Conservation (phyloP, 1,139 yeast species). For the Kodamaea sp. region DNA sequence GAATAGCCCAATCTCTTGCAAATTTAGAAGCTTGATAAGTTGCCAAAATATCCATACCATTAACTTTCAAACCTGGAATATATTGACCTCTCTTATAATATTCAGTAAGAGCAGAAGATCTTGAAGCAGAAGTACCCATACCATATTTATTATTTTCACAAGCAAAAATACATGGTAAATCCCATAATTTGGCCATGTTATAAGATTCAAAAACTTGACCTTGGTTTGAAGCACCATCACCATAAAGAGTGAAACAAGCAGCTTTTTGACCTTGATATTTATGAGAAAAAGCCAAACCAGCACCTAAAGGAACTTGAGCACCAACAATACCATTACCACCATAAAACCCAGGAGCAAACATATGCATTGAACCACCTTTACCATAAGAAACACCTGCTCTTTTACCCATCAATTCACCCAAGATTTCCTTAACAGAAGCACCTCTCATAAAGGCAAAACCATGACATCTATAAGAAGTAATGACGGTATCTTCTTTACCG, state of each 20-base stretch:
- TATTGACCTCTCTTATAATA: constrained; percentile 99
- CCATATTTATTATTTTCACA: constrained; percentile 99
- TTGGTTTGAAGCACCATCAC: constrained; percentile 99
- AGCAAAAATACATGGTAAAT: constrained; percentile 88
- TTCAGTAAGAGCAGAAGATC: constrained; percentile 95
- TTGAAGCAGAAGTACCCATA: constrained; percentile 97
- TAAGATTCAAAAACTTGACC: constrained; percentile 97
- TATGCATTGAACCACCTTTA: constrained; percentile 99
- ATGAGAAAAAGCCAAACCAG: constrained; percentile 96
- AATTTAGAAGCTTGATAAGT: constrained; percentile 93
- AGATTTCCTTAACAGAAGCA: constrained; percentile 80
- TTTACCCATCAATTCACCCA: constrained; percentile 96
- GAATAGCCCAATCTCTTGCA: constrained; percentile 92
- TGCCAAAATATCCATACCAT: constrained; percentile 97
- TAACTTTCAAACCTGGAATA: constrained; percentile 96
- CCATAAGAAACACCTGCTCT: constrained; percentile 94
- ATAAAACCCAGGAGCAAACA: constrained; percentile 91
- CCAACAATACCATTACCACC: constrained; percentile 99
- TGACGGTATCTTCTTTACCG: constrained; percentile 76
- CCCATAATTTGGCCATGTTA: constrained; percentile 99
- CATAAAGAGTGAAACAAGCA: constrained; percentile 86
- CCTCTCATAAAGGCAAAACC: constrained; percentile 97
- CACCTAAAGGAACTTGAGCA: constrained; percentile 97
- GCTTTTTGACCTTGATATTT: constrained; percentile 80
- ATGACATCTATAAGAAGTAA: constrained; percentile 98